Conservation (phyloP, 1,139 yeast species). For the Wickerhamomyces sp. region DNA sequence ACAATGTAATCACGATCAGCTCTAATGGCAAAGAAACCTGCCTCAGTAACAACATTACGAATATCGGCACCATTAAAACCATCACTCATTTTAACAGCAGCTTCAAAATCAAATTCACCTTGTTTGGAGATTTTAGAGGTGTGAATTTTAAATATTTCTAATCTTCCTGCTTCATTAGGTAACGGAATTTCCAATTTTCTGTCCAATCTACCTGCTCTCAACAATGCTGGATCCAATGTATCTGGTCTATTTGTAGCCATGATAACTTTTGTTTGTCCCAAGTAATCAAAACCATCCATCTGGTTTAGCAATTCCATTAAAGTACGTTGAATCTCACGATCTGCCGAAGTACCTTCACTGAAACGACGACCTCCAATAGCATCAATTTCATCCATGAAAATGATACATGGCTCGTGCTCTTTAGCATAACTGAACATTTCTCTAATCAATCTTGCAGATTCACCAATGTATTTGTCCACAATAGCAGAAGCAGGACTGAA, state of each 20-base stretch:
- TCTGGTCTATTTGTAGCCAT: slow-evolving; percentile 99
- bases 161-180: slow-evolving; percentile 95
- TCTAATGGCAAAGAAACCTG: slow-evolving; percentile 96
- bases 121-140: slow-evolving; percentile 79
- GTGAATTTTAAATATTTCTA: slow-evolving; percentile 94
- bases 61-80: slow-evolving; percentile 99
- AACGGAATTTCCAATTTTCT: slow-evolving; percentile 94
- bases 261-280: slow-evolving; percentile 96
- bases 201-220: slow-evolving; percentile 98
- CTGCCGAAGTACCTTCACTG: slow-evolving; percentile 98
- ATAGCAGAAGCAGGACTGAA: slow-evolving; percentile 98
- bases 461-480: slow-evolving; percentile 98
- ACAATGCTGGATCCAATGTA: slow-evolving; percentile 96
- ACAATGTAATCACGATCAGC: slow-evolving; percentile 94
- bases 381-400: slow-evolving; percentile 98
- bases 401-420: slow-evolving; percentile 98
- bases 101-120: slow-evolving; percentile 97
- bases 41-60: slow-evolving; percentile 97
- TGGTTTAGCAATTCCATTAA: slow-evolving; percentile 96
- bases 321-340: slow-evolving; percentile 97
- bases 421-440: slow-evolving; percentile 99
- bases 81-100: slow-evolving; percentile 96
- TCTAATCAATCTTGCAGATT: slow-evolving; percentile 91
- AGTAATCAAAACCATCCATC: slow-evolving; percentile 97
- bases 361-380: slow-evolving; percentile 99